Evolutionary conservation across 2,329 filamentous ascomycete species (phyloP).

Genomic region (Cladosporium austrohemisphaericum): DNA sequence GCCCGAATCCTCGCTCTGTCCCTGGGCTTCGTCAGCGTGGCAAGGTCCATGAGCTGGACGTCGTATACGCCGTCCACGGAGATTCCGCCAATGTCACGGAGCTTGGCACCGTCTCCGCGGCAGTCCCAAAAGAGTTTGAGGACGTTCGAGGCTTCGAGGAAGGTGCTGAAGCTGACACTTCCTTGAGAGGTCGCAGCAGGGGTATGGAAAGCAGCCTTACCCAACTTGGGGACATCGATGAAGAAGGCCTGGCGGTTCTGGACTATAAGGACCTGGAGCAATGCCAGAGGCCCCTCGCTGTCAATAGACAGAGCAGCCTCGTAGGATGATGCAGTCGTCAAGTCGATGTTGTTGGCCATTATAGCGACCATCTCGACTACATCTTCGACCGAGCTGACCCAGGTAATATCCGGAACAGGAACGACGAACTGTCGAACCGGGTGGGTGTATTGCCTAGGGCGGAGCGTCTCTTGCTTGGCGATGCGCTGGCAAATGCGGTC

Average conservation of each 20-base stretch:
- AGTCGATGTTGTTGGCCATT: not conserved
- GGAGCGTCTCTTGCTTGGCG: too few species aligned
- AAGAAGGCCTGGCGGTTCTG: conserved; percentile 24
- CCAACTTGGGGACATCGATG: conserved; percentile 44
- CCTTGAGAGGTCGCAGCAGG: conserved; percentile 15
- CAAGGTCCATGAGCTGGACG: conserved; percentile 54
- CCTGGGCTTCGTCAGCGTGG: conserved; percentile 24
- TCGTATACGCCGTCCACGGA: conserved; percentile 45
- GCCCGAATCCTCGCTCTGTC: conserved; percentile 27
- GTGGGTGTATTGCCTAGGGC: too few species aligned
- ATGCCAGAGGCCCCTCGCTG: not conserved
- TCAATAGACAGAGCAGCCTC: not conserved
- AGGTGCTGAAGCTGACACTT: conserved; percentile 29
- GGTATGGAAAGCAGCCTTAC: conserved; percentile 39
- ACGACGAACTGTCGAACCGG: too few species aligned
- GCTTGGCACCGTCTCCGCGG: conserved; percentile 53
- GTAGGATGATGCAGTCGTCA: not conserved
- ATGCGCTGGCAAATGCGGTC: too few species aligned
- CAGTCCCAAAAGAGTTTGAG: conserved; percentile 56
- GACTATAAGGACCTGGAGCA: not conserved
- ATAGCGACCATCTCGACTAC: not conserved
- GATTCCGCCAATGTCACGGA: conserved; percentile 46
- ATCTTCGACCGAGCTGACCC: not conserved
- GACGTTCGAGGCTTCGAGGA: conserved; percentile 45
- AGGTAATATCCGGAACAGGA: not conserved